Evolutionary conservation across 176 grass and related monocot genomes (phyloP), one percentile per base, ranked within the genome.

Genomic region (Triticum timopheevii): DNA sequence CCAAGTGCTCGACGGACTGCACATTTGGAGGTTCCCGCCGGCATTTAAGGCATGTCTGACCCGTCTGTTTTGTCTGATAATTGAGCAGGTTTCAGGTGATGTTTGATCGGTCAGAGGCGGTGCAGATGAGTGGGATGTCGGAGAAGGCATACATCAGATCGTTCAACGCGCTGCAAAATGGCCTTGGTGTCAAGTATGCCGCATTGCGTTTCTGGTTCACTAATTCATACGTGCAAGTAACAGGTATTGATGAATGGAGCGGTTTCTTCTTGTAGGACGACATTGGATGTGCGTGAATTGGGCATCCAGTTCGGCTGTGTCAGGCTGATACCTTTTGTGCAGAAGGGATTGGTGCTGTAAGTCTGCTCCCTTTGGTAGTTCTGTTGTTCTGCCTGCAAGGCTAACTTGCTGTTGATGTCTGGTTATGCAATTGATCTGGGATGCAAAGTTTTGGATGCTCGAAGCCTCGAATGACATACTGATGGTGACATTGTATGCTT

Each of bases 81-180:
- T 39, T 73, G 61, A 44, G n/a, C 88, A 98, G 96, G 79, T 93
- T 92, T 47, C 86, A 96, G 82, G 90, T 94, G 75, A 85, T 94
- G 54, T 98, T 98, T 80, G 92, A 96, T 81, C 85, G 93, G 30
- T 69, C 91, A 68, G 88, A 79, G 84, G 93, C 93, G 7, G 91
- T 98, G 64, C 75, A 82, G 22, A 92, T 96, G 84, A 96, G 96
- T 40, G 96, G 96, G 61, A 98, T 98, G 96, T 96, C 93, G 2
- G 96, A 96, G 10, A 98, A 94, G 84, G 93, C 93, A 1, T 98
- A 98, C 79, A 94, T 94, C 75, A 91, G 93, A 80, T 98, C 96
- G 6, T 95, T 96, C 82, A 98, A 98, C 65, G 78, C 85, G 7
- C 83, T 98, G 85, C 92, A 96, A 89, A 98, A 94, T 86, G 90